These are phyloP conservation scores for Sanghuangporus weigelae DNA, from an alignment of 1,284 basidiomycete species.

Conservation along the genomic window DNA sequence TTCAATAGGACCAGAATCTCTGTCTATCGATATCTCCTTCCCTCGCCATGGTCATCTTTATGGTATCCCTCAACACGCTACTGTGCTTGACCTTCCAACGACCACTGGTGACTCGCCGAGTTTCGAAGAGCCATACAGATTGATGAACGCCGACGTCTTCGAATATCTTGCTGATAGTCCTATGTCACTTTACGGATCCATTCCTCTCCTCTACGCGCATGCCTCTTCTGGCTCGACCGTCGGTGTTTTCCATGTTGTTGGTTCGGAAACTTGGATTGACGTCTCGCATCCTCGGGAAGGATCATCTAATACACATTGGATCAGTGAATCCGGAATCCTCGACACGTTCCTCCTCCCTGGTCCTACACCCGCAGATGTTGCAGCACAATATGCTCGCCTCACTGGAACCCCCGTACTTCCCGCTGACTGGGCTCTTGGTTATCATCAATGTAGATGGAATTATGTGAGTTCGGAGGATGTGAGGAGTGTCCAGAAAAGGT, in stretches of 20 bases:
- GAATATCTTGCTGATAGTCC: conserved; percentile 91
- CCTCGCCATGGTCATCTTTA: conserved; percentile 87
- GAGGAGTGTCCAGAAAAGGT: conserved; percentile 78
- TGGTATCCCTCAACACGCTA: conserved; percentile 96
- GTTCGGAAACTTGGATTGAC: conserved; percentile 95
- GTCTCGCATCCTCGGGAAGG: conserved; percentile 61
- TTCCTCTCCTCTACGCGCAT: conserved; percentile 93
- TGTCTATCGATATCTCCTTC: conserved; percentile 92
- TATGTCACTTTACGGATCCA: conserved; percentile 89
- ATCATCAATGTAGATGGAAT: conserved; percentile 99
- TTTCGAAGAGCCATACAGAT: conserved; percentile 89
- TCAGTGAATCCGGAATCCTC: conserved; percentile 94
- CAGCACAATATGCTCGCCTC: conserved; percentile 80
- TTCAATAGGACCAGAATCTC: conserved; percentile 80
- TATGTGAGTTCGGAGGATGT: conserved; percentile 92
- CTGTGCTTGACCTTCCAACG: conserved; percentile 81
- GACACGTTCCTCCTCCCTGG: conserved; percentile 94
- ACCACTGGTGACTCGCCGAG: conserved; percentile 68
- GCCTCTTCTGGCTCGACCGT: conserved; percentile 74
- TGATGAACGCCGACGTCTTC: conserved; percentile 97
- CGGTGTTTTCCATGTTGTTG: conserved; percentile 87
- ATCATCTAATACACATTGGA: conserved; percentile 88
- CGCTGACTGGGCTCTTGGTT: conserved; percentile 86
- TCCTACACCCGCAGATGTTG: conserved; percentile 75
- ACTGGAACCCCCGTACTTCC: conserved; percentile 88